Evolutionary conservation across 2,329 filamentous ascomycete genomes (phyloP).

Genomic region (Cordyceps militaris): DNA sequence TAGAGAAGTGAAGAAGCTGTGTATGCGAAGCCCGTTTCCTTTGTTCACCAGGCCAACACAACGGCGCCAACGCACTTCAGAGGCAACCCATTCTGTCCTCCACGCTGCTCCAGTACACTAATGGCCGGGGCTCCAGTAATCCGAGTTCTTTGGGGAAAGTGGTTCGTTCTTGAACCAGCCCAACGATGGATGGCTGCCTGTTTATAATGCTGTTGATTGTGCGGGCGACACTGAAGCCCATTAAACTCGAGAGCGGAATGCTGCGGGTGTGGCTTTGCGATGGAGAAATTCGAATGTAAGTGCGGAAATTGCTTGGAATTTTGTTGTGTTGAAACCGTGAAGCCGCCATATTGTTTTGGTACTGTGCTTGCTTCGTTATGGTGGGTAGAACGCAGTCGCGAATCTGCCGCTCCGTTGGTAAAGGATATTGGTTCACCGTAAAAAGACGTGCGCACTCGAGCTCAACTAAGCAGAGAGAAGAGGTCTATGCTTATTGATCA

Average conservation of each 20-base stretch:
- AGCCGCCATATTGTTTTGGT: background rate
- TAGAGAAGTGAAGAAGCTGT: background rate
- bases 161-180: constrained; percentile 50
- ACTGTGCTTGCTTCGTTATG: background rate
- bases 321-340: constrained; percentile 2
- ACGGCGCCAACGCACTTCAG: background rate
- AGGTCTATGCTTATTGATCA: background rate
- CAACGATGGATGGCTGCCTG: constrained; percentile 49
- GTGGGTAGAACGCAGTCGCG: background rate
- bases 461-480: background rate
- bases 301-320: background rate
- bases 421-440: background rate
- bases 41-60: background rate
- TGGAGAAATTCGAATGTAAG: background rate
- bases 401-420: too few relatives aligned
- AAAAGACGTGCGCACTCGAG: background rate
- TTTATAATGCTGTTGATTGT: constrained; percentile 55
- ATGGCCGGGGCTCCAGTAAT: constrained; percentile 54
- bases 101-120: constrained; percentile 57
- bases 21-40: too few relatives aligned
- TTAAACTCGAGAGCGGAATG: constrained; percentile 32
- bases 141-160: constrained; percentile 46
- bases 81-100: constrained; percentile 51
- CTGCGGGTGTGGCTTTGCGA: constrained; percentile 7
- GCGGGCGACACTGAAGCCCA: constrained; percentile 32